These are phyloP conservation scores for Hemileccinum impolitum DNA, from an alignment of 768 basidiomycete species.

Conservation along the genomic window DNA sequence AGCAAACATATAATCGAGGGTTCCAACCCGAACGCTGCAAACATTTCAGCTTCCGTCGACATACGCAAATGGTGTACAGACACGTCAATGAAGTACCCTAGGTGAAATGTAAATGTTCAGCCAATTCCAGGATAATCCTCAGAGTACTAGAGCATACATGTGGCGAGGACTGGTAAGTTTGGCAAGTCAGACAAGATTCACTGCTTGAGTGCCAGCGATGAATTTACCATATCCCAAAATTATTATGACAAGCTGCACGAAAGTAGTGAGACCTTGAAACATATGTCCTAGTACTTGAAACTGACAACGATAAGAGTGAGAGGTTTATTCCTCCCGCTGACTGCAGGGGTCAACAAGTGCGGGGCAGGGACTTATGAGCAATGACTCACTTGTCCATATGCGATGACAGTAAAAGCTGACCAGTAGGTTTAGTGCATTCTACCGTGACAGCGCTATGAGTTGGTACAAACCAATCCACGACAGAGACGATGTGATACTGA, in stretches of 20 bases:
- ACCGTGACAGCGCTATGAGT: too few relatives aligned
- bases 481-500: not conserved
- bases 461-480: constrained; percentile 9
- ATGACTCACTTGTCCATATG: constrained; percentile 13
- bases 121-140: not conserved
- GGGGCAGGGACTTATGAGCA: not conserved
- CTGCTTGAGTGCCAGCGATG: not conserved
- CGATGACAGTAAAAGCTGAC: constrained; percentile 16
- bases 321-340: constrained; percentile 14
- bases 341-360: not conserved
- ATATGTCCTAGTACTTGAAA: not conserved
- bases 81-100: not conserved
- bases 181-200: not conserved
- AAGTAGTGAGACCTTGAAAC: not conserved
- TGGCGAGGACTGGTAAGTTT: not conserved
- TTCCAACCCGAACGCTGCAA: not conserved
- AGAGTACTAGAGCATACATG: constrained; percentile 3
- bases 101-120: too few relatives aligned
- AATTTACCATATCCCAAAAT: constrained; percentile 1
- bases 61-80: not conserved
- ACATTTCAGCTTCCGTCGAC: not conserved
- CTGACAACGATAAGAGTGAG: constrained; percentile 11
- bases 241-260: not conserved
- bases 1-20: not conserved
- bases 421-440: too few relatives aligned